Evolutionary conservation across 768 basidiomycete species (phyloP).

Genomic region (Daedaleopsis nitida): DNA sequence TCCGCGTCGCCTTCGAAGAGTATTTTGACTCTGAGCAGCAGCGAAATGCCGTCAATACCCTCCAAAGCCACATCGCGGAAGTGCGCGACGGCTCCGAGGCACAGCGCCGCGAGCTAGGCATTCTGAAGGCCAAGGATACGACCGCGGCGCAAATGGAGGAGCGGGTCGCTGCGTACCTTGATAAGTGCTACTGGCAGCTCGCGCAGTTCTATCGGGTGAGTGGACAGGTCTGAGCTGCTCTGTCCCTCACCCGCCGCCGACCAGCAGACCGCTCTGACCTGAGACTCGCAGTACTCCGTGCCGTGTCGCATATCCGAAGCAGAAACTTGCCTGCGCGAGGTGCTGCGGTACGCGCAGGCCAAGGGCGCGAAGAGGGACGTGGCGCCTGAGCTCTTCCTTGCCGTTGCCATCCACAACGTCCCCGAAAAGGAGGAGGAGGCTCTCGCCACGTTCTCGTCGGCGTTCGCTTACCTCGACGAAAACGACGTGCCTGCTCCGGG

Average conservation of each 20-base stretch:
- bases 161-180: slow-evolving; percentile 20
- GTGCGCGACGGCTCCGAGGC: slow-evolving; percentile 23
- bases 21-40: slow-evolving; percentile 23
- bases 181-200: slow-evolving; percentile 30
- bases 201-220: slow-evolving; percentile 26
- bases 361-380: slow-evolving; percentile 19
- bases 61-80: slow-evolving; percentile 23
- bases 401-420: slow-evolving; percentile 18
- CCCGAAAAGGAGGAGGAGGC: slow-evolving; percentile 16
- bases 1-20: slow-evolving; percentile 25
- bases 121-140: slow-evolving; percentile 23
- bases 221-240: neutral
- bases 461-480: slow-evolving; percentile 8
- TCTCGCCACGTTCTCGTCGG: slow-evolving; percentile 6
- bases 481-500: slow-evolving; percentile 5
- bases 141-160: slow-evolving; percentile 16
- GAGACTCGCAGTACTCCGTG: slow-evolving; percentile 16
- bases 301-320: slow-evolving; percentile 23
- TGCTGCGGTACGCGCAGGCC: slow-evolving; percentile 17
- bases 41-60: slow-evolving; percentile 21
- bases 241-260: slow-evolving; percentile 2
- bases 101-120: slow-evolving; percentile 22
- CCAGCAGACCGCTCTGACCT: slow-evolving; percentile 10
- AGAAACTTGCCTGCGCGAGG: slow-evolving; percentile 20
- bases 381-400: slow-evolving; percentile 22